Evolutionary conservation across 2,329 filamentous ascomycete genomes (phyloP), one percentile per base, ranked within the genome.

Genomic region (Fusarium anguioides): DNA sequence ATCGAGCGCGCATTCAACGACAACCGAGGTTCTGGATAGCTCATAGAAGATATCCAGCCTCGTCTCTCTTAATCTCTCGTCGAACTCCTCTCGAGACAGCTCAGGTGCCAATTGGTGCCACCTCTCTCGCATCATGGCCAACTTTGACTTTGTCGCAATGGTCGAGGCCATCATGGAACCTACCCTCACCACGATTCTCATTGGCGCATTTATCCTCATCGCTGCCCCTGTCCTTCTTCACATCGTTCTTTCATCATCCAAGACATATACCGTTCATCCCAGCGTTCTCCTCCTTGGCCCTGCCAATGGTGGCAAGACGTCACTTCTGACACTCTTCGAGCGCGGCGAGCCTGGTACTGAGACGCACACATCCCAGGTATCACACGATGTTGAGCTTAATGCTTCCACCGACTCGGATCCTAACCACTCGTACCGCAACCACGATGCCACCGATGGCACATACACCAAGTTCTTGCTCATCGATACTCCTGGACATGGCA

Each of bases 401-500:
- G 81, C 84, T 49, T 82, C 82, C 42, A 81, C 81, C 70, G 80
- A 81, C 71, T 78, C 80, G 54, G 71, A 77, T 66, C 80, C 78
- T 51, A 77, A 74, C 58, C 63, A 70, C n/a, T 82, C 82, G 36
- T 86, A 82, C 79, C 80, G 81, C 56, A 83, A 89, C 74, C 86
- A 87, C 77, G 85, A 88, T 69, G 82, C 85, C 64, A 75, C 80
- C 36, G 80, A 81, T 53, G 82, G 84, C 56, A 81, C 79, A 49
- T 88, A 91, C 75, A 89, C 87, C 68, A 91, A 89, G 75, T 92
- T 96, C 76, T 82, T 91, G 37, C 82, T 98, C 31, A 81, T 92
- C 75, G 96, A 99, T 81, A 98, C 95, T 1, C 96, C 96, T 0
- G 96, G 96, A 36, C 96, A 99, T 81, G 94, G 93, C 72, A 99